Percentiles rank a stretch among this genome's conserved stretches.
These are phyloP conservation scores for Solanum paucissectum DNA, from an alignment of 257 asterid genomes.

Conservation along the genomic window DNA sequence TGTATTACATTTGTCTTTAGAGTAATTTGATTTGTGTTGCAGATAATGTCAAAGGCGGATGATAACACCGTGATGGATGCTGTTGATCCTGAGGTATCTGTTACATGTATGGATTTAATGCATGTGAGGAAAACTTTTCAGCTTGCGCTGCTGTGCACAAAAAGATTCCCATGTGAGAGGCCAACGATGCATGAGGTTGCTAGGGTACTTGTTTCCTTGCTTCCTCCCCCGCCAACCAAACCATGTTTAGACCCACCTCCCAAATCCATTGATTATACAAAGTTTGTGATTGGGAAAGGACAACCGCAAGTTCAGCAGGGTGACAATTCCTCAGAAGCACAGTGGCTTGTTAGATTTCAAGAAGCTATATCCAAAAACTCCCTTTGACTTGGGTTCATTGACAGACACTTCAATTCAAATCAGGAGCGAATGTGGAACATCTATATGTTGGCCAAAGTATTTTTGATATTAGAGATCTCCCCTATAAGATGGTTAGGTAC, in stretches of 20 bases:
- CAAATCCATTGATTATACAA: conserved; percentile 36
- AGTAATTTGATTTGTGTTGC: neutral
- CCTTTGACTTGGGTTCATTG: conserved; percentile 14
- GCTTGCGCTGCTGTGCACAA: conserved; percentile 86
- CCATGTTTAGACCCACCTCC: conserved; percentile 19
- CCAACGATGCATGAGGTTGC: conserved; percentile 92
- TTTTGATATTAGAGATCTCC: neutral
- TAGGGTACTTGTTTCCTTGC: conserved; percentile 55
- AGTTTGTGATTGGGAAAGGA: conserved; percentile 41
- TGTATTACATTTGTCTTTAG: neutral
- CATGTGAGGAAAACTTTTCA: conserved; percentile 75
- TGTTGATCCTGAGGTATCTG: conserved; percentile 81
- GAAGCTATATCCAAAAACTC: conserved; percentile 80
- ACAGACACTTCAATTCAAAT: neutral
- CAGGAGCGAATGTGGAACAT: neutral
- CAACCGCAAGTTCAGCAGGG: conserved; percentile 28
- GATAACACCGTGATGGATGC: conserved; percentile 81
- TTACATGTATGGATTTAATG: conserved; percentile 63
- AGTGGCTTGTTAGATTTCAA: conserved; percentile 71
- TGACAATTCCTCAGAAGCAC: conserved; percentile 60
- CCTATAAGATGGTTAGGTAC: neutral
- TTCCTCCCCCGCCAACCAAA: conserved; percentile 46
- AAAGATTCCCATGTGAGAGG: conserved; percentile 53
- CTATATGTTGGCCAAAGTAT: neutral
- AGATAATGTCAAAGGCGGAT: conserved; percentile 81